Conservation (phyloP, 306 rosid genomes). For the Cyamopsis tetragonoloba region DNA sequence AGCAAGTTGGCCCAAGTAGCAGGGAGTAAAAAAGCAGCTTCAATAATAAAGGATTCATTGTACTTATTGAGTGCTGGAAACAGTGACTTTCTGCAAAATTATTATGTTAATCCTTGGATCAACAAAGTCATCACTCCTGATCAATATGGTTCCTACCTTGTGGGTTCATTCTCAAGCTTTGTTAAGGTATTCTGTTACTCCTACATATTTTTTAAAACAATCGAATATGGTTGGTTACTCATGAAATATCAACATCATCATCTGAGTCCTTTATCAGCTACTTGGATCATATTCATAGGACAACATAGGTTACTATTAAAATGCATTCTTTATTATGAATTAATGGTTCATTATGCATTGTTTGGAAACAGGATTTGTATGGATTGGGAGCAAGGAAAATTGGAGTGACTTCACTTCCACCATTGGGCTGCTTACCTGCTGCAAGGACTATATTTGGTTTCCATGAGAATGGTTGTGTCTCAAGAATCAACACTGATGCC, state of each 20-base stretch:
- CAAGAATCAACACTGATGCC: constrained; percentile 62
- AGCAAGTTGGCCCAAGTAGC: constrained; percentile 72
- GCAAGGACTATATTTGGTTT: constrained; percentile 63
- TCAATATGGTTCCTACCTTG: constrained; percentile 51
- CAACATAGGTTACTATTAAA: not conserved
- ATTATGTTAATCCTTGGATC: constrained; percentile 72
- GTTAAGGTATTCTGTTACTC: constrained; percentile 44
- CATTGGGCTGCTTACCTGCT: constrained; percentile 87
- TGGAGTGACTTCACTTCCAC: constrained; percentile 94
- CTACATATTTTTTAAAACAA: too few relatives aligned
- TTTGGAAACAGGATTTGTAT: constrained; percentile 54
- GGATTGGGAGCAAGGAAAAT: constrained; percentile 81
- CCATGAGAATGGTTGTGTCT: constrained; percentile 62
- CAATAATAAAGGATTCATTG: constrained; percentile 62
- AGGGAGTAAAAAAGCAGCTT: constrained; percentile 65
- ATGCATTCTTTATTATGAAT: not conserved
- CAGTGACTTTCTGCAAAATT: constrained; percentile 86
- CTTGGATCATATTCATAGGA: too few relatives aligned
- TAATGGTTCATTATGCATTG: constrained; percentile 5
- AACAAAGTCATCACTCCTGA: constrained; percentile 67
- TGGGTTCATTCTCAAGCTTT: constrained; percentile 55
- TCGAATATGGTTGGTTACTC: too few relatives aligned
- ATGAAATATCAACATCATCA: too few relatives aligned
- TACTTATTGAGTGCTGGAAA: constrained; percentile 80
- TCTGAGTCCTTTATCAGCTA: too few relatives aligned